Evolutionary conservation across 1,284 basidiomycete genomes (phyloP), one percentile per base, ranked within the genome.

Genomic region (Agaricales sp.): DNA sequence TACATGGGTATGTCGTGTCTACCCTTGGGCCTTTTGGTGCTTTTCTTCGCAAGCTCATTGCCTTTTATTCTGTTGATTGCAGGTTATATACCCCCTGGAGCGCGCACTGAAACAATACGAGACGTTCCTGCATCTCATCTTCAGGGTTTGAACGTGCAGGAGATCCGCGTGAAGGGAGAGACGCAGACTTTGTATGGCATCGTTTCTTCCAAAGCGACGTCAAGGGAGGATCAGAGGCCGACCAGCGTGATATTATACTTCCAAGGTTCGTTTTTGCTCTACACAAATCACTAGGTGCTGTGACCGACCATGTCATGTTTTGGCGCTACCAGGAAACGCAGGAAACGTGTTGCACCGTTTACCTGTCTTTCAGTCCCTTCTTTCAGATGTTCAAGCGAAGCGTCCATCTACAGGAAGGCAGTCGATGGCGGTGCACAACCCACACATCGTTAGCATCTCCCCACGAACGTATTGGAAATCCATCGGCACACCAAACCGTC

Each of bases 321-420:
- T n/a, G n/a, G n/a, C 30, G 16, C 3, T 2, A 23, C 3, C 45
- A 74, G 74, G 75, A 12, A 77, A 77, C 51, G 72, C 74, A 4
- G 75, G 75, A 3, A 75, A 73, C 47, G 71, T 74, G 0, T 58
- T 76, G 1, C 64, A 68, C 19, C 69, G 74, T 16, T 56, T 75
- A 4, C 71, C 73, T 0, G 59, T 74, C 22, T 75, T 76, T 52
- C 61, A 68, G n/a, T 48, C 54, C 4, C 59, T 70, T 21, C 57
- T 63, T 11, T 41, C 39, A 8, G 6, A 30, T 6, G 14, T 14
- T 6, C 26, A 30, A 30, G 35, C 43, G 16, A 50, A 46, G 38
- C 43, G 49, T 30, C 50, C 47, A 47, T n/a, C 39, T 37, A 2
- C 46, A 26, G 16, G 44, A 21, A 18, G 25, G 38, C 37, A 30